A percentile compares a stretch with the other conserved stretches of the same genome.
phyloP scores from a whole-genome alignment of 306 rosid genomes.

The Sophora flavescens region DNA sequence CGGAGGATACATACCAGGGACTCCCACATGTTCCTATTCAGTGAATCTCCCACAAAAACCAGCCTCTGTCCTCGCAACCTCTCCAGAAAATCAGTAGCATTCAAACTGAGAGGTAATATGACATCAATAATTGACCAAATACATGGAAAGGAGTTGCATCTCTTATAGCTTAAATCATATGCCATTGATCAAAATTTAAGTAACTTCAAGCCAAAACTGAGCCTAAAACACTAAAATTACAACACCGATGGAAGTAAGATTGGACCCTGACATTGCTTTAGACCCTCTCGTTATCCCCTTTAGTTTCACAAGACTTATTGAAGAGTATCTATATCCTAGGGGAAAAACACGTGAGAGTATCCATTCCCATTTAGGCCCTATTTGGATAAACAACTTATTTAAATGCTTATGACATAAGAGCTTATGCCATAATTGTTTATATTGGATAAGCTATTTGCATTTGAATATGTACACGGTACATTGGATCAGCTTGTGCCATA shows the following conservation, averaged over 20 bases:
- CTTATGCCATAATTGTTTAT: too few species aligned
- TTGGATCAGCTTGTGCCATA: too few species aligned
- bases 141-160: background rate
- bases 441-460: too few species aligned
- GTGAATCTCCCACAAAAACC: constrained; percentile 88
- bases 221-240: constrained; percentile 5
- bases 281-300: background rate
- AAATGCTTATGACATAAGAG: too few species aligned
- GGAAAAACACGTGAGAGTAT: too few species aligned
- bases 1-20: constrained; percentile 82
- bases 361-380: too few species aligned
- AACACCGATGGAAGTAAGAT: background rate
- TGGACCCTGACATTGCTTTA: background rate
- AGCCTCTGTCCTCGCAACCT: constrained; percentile 69
- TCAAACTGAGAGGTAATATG: constrained; percentile 55
- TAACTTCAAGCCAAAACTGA: background rate
- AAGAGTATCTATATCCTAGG: too few species aligned
- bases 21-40: constrained; percentile 95
- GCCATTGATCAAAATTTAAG: background rate
- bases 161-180: background rate
- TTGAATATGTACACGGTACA: too few species aligned
- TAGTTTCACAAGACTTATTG: background rate
- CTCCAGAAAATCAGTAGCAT: constrained; percentile 85
- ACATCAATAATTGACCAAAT: constrained; percentile 37
- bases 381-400: too few species aligned